phyloP scores from a whole-genome alignment of 768 basidiomycete species.

The Boletus vinaceobasis region DNA sequence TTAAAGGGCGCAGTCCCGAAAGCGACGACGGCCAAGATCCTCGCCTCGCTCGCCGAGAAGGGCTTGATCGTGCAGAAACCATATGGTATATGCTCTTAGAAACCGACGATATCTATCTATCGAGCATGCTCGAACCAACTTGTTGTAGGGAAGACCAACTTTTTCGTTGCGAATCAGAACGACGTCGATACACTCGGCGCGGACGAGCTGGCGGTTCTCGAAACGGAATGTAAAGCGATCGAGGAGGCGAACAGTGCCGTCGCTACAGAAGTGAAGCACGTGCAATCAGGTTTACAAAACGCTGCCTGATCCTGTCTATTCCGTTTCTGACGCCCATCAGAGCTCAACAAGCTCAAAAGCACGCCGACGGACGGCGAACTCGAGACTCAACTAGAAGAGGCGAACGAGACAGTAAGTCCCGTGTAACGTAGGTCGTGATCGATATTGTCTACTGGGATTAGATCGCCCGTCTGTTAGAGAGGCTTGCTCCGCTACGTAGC shows the following conservation, averaged over 20 bases:
- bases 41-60: conserved; percentile 78
- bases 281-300: conserved; percentile 25
- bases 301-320: neutral
- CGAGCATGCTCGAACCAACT: neutral
- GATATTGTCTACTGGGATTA: conserved; percentile 24
- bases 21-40: conserved; percentile 78
- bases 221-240: conserved; percentile 52
- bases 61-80: conserved; percentile 77
- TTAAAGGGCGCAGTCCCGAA: conserved; percentile 88
- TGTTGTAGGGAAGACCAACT: conserved; percentile 69
- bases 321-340: conserved; percentile 36
- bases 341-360: conserved; percentile 58
- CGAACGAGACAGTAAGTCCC: conserved; percentile 49
- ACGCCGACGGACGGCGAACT: conserved; percentile 73
- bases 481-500: conserved; percentile 62
- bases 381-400: conserved; percentile 46
- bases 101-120: neutral
- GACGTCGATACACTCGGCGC: conserved; percentile 62
- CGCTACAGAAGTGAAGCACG: conserved; percentile 47
- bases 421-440: conserved; percentile 8
- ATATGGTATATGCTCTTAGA: conserved; percentile 54
- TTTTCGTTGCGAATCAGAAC: conserved; percentile 84
- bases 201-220: conserved; percentile 57
- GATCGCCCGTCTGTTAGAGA: conserved; percentile 46
- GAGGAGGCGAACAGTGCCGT: conserved; percentile 60